phyloP scores from a whole-genome alignment of 1,284 basidiomycete species.

The Austroboletus novae-zelandiae region DNA sequence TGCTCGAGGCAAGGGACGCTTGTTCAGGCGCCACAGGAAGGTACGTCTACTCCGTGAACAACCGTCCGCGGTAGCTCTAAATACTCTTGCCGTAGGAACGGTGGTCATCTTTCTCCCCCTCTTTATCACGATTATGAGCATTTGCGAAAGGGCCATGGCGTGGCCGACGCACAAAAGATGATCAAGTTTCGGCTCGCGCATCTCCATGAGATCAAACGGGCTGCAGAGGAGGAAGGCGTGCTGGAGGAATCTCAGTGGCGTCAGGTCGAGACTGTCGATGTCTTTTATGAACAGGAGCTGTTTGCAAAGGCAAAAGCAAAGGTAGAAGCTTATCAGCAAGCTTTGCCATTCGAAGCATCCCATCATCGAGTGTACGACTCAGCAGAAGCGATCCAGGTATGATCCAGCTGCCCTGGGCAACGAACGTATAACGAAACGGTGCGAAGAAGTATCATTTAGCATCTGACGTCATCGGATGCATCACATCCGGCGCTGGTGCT shows the following conservation, averaged over 20 bases:
- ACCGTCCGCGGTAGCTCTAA: no score
- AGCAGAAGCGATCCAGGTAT: slow-evolving; percentile 36
- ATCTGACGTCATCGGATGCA: slow-evolving; percentile 37
- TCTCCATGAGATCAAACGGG: slow-evolving; percentile 25
- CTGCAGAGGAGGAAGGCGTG: slow-evolving; percentile 30
- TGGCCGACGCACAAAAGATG: slow-evolving; percentile 18
- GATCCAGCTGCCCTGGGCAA: background rate
- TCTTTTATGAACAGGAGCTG: slow-evolving; percentile 32
- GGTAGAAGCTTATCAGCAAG: slow-evolving; percentile 36
- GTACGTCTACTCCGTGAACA: slow-evolving; percentile 32
- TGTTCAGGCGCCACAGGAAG: slow-evolving; percentile 72
- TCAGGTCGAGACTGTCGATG: slow-evolving; percentile 43
- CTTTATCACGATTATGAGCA: slow-evolving; percentile 27
- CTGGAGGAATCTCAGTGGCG: slow-evolving; percentile 40
- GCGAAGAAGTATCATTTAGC: slow-evolving; percentile 39
- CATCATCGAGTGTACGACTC: slow-evolving; percentile 33
- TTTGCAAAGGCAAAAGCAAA: slow-evolving; percentile 37
- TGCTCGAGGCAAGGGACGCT: slow-evolving; percentile 67
- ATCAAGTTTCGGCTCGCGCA: slow-evolving; percentile 32
- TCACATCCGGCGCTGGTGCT: slow-evolving; percentile 41
- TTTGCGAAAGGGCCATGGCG: slow-evolving; percentile 21
- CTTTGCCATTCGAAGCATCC: slow-evolving; percentile 39
- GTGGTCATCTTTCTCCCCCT: slow-evolving; percentile 28
- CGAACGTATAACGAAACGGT: background rate
- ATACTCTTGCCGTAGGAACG: slow-evolving; percentile 20